Base-by-base conservation (phyloP, 441 rosid genomes). In the Arabidopsis lyrata region DNA sequence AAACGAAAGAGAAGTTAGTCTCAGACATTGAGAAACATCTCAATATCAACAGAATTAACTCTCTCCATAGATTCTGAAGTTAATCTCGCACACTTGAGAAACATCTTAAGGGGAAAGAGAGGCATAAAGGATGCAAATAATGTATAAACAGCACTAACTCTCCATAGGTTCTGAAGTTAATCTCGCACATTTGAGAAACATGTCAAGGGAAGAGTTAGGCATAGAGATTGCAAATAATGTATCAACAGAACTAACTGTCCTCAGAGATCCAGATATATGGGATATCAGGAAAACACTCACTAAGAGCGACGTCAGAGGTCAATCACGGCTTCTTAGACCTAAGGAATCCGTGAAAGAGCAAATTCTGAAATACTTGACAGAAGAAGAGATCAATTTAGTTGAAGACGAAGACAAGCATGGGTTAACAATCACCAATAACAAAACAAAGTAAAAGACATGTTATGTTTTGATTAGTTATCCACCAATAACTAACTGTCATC, bases 401-500 rank as follows among this genome's bases (percentile, higher is more conserved):
- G 22, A 55, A 15, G 39, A 2, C 8, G 10, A 3, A 36, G 20
- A 18, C 20, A 18, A 18, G 20, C 20, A 18, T 18, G 20, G 20
- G 20, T 18, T 18, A 18, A 18, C 20, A 18, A 18, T 18, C 20
- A 18, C 20, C 20, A 18, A 18, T 18, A n/a, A 31, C 31, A 55
- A 48, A 55, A 31, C 15, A 15, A 29, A 29, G 5, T 54, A 3
- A 3, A 0, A 29, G 3, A 13, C n/a, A 29, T 29, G 13, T n/a
- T n/a, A 31, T 31, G 60, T n/a, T 32, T 5, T 56, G 65, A 22
- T 41, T 61, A 39, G 65, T 39, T 39, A 41, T 61, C 5, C 4
- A 62, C 38, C 53, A 42, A 27, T n/a, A 27, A 62, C n/a, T 8
- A 47, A 31, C 12, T 55, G 32, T 71, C 53, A 34, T 45, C 55